These are phyloP conservation scores for Aspergillus sp. DNA, from an alignment of 2,329 filamentous ascomycete genomes.

Conservation along the genomic window DNA sequence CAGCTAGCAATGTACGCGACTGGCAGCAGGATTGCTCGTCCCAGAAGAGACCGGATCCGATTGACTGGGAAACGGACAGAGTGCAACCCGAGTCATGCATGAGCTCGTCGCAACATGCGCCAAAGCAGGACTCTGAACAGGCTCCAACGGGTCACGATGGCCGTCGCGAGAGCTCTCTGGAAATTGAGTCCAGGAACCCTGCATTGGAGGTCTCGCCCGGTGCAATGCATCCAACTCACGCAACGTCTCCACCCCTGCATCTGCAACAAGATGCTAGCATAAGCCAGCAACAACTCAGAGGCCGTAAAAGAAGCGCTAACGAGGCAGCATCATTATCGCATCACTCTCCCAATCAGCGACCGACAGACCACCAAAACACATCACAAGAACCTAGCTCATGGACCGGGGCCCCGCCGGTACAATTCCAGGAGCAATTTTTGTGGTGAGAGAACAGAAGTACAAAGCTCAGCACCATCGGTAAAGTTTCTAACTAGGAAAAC, in stretches of 20 bases:
- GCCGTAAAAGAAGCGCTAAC: neutral
- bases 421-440: slow-evolving; percentile 27
- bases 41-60: neutral
- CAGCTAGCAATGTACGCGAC: slow-evolving; percentile 24
- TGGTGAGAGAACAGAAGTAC: slow-evolving; percentile 14
- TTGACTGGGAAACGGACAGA: neutral
- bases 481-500: neutral
- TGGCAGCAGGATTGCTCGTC: slow-evolving; percentile 27
- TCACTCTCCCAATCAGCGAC: neutral
- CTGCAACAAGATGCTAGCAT: neutral
- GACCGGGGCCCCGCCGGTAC: slow-evolving; percentile 22
- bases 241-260: neutral
- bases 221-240: neutral
- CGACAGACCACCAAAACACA: neutral
- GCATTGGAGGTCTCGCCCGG: too few relatives aligned
- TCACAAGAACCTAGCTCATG: slow-evolving; percentile 15
- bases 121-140: neutral
- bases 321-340: neutral
- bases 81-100: neutral
- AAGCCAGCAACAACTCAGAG: neutral
- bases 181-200: neutral
- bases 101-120: neutral
- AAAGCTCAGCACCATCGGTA: too few relatives aligned
- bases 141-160: neutral
- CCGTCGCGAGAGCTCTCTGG: neutral